Evolutionary conservation across 208 protist genomes (phyloP).

Genomic region (Trypanosoma lewisi): DNA sequence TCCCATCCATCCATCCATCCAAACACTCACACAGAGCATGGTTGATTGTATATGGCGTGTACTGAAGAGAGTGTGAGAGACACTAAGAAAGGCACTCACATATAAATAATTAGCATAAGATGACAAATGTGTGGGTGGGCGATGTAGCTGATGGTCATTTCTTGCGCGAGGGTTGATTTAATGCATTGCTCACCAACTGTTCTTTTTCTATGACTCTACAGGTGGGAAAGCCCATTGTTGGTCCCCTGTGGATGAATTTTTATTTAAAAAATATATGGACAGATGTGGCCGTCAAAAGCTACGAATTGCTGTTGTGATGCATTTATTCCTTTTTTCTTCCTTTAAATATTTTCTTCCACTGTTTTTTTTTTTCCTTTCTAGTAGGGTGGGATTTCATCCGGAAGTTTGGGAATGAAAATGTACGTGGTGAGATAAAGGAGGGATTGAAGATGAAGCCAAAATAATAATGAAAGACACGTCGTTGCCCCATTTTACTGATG

Average conservation of each 20-base stretch:
- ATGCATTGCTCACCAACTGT: conserved; percentile 2
- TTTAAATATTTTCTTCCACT: not conserved
- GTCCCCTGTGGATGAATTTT: conserved; percentile 51
- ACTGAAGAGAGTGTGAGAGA: no score
- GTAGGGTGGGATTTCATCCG: not conserved
- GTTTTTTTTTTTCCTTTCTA: conserved; percentile 16
- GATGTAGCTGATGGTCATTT: conserved; percentile 1
- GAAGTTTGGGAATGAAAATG: not conserved
- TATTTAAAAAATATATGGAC: not conserved
- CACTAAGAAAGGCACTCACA: no score
- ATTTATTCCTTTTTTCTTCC: conserved; percentile 18
- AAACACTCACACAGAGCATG: not conserved
- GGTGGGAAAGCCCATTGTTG: conserved; percentile 31
- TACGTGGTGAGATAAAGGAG: no score
- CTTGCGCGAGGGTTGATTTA: not conserved
- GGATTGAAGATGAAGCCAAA: no score
- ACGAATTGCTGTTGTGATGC: conserved; percentile 1
- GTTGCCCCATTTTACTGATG: no score
- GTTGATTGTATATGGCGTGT: not conserved
- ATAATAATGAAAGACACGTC: no score
- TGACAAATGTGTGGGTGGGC: not conserved
- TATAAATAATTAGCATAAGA: not conserved
- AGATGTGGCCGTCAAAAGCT: not conserved
- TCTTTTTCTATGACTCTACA: conserved; percentile 42
- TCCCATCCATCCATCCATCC: not conserved